Conservation (phyloP, 106 monocot species). For the Xerophyta viscosa region DNA sequence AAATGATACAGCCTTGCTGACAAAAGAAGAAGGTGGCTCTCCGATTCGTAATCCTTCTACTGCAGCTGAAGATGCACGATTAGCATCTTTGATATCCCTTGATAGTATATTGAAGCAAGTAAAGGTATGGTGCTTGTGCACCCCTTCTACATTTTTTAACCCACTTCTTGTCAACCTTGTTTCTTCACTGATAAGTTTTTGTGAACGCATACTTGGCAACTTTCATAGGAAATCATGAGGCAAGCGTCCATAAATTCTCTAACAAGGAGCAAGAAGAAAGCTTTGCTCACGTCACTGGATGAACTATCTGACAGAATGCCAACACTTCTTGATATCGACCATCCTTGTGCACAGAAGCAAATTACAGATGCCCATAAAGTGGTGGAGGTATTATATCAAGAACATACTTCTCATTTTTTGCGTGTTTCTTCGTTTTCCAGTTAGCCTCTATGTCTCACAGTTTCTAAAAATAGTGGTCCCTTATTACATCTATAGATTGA, state of each 20-base stretch:
- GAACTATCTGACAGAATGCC: conserved; percentile 78
- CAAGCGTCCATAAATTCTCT: conserved; percentile 54
- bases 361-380: conserved; percentile 67
- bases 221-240: conserved; percentile 69
- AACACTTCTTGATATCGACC: conserved; percentile 88
- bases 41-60: conserved; percentile 94
- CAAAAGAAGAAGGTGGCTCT: conserved; percentile 95
- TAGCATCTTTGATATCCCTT: conserved; percentile 94
- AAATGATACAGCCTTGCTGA: conserved; percentile 70
- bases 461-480: no score
- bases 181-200: no score
- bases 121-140: conserved; percentile 37
- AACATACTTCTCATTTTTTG: no score
- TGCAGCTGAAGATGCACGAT: conserved; percentile 94
- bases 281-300: conserved; percentile 54
- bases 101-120: conserved; percentile 81
- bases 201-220: background rate
- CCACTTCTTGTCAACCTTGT: background rate
- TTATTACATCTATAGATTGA: no score
- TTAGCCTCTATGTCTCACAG: no score
- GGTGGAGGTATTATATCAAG: conserved; percentile 51
- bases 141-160: background rate
- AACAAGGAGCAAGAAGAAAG: conserved; percentile 74
- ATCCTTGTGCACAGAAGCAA: conserved; percentile 83
- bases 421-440: no score